phyloP scores from a whole-genome alignment of 768 basidiomycete genomes.

The Tricholoma hemisulphureum region DNA sequence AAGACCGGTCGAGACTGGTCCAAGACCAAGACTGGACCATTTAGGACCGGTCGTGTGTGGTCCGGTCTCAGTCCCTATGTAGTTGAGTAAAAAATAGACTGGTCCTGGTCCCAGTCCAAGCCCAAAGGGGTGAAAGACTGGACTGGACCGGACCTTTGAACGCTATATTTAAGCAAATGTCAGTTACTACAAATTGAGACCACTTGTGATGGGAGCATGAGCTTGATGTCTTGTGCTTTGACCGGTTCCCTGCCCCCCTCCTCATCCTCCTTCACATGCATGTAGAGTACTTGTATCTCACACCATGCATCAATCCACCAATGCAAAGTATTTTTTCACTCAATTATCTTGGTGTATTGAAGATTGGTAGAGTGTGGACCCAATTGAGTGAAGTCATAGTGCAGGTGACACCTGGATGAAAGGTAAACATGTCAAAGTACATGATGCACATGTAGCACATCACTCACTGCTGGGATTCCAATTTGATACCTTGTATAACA shows the following conservation, averaged over 20 bases:
- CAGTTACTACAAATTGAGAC: neutral
- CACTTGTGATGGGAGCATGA: neutral
- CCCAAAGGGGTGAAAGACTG: too few species aligned
- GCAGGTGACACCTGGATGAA: neutral
- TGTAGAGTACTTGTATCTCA: constrained; percentile 13
- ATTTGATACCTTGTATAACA: constrained; percentile 18
- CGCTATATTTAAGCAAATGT: neutral
- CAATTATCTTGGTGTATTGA: constrained; percentile 7
- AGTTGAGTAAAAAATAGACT: too few species aligned
- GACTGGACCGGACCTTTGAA: too few species aligned
- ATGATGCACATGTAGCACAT: neutral
- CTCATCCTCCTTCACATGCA: neutral
- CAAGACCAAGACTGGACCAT: too few species aligned
- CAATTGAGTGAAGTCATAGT: neutral
- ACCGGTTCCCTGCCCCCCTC: neutral
- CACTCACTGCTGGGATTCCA: constrained; percentile 1
- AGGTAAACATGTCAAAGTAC: neutral
- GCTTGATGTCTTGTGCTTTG: neutral
- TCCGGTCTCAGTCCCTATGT: too few species aligned
- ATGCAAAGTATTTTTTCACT: constrained; percentile 2
- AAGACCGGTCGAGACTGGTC: too few species aligned
- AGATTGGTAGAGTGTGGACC: constrained; percentile 14
- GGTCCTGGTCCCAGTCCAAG: too few species aligned
- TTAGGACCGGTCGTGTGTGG: too few species aligned
- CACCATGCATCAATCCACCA: constrained; percentile 14